Conservation (phyloP, 2,329 filamentous ascomycete species). For the Helotiales sp. region DNA sequence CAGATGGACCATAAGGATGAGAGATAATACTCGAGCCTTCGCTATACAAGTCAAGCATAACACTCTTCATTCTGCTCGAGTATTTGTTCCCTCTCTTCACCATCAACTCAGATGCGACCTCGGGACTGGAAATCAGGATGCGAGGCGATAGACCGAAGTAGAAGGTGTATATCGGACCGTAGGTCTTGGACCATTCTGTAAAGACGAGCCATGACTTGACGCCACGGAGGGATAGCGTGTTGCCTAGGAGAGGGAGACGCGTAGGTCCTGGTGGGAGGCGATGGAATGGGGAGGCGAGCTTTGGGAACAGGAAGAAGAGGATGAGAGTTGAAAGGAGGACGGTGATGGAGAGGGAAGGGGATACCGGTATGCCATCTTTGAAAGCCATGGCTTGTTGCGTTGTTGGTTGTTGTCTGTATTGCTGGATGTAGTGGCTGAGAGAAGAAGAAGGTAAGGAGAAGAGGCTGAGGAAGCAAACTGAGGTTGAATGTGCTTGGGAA, state of each 20-base stretch:
- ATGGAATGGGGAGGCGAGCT: neutral
- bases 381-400: no score
- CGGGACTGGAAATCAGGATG: slow-evolving; percentile 1
- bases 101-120: neutral
- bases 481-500: no score
- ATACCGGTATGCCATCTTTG: neutral
- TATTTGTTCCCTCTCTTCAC: slow-evolving; percentile 3
- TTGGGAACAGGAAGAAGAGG: neutral
- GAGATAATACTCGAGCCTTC: neutral
- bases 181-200: slow-evolving; percentile 1
- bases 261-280: slow-evolving; percentile 4
- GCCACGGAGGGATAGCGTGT: neutral
- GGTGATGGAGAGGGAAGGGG: neutral
- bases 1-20: slow-evolving; percentile 1
- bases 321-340: neutral
- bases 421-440: no score
- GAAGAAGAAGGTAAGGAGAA: no score
- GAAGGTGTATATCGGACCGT: slow-evolving; percentile 5
- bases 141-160: neutral
- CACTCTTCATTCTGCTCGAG: no score
- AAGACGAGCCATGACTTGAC: slow-evolving; percentile 1
- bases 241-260: slow-evolving; percentile 4
- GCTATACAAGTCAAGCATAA: neutral
- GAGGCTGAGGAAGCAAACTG: no score
- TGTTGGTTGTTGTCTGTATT: no score